phyloP scores from a whole-genome alignment of 805 yeast species.

The Scheffersomyces spartinae region DNA sequence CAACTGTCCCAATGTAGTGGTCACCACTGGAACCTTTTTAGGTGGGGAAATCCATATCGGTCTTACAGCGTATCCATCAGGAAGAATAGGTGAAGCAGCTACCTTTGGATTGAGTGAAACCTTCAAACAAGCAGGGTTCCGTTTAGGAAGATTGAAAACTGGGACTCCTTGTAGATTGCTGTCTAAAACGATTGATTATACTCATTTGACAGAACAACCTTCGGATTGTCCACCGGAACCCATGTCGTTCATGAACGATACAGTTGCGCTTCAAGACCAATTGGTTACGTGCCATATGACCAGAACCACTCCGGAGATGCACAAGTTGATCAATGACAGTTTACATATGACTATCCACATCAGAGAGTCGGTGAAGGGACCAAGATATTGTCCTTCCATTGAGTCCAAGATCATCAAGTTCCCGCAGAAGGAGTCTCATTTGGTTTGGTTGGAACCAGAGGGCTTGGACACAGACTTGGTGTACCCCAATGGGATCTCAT shows the following conservation, averaged over 20 bases:
- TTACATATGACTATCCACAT: constrained; percentile 82
- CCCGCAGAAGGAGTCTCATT: constrained; percentile 62
- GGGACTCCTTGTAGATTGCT: constrained; percentile 95
- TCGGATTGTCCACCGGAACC: constrained; percentile 85
- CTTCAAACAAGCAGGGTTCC: constrained; percentile 63
- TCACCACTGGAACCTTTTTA: constrained; percentile 92
- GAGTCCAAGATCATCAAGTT: constrained; percentile 82
- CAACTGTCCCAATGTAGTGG: constrained; percentile 56
- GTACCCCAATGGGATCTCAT: constrained; percentile 93
- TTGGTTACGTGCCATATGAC: constrained; percentile 72
- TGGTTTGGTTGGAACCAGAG: constrained; percentile 95
- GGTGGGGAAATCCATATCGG: constrained; percentile 96
- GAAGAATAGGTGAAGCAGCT: constrained; percentile 87
- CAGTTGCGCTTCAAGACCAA: constrained; percentile 42
- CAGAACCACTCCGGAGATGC: constrained; percentile 63
- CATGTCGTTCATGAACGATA: constrained; percentile 74
- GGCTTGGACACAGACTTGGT: constrained; percentile 80
- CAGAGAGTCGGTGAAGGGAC: constrained; percentile 89
- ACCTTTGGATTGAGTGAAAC: constrained; percentile 84
- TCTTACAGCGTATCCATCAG: constrained; percentile 67
- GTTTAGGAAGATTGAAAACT: constrained; percentile 82
- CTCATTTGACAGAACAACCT: constrained; percentile 49
- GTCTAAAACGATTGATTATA: constrained; percentile 57
- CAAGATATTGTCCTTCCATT: constrained; percentile 93
- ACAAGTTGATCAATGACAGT: constrained; percentile 55